A percentile compares a stretch with the other conserved stretches of the same genome.
Evolutionary conservation across 108 stramenopile species (phyloP).

Genomic region (Skeletonema costatum): DNA sequence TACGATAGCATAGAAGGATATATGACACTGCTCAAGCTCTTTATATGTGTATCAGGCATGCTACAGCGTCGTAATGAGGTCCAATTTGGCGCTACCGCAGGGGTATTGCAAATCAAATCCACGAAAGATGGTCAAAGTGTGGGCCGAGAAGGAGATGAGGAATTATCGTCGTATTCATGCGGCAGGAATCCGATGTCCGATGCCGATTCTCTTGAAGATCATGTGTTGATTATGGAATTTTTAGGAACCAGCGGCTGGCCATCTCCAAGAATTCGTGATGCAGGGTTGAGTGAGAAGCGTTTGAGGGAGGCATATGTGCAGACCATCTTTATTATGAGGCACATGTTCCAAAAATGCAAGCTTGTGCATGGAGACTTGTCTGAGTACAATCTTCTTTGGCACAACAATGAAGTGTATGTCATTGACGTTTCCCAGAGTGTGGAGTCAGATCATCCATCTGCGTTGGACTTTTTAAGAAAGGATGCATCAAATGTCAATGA

Average conservation of each 20-base stretch:
- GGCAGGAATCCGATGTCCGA: slow-evolving; percentile 89
- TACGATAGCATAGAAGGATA: too few relatives aligned
- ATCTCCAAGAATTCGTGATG: slow-evolving; percentile 94
- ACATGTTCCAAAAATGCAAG: slow-evolving; percentile 86
- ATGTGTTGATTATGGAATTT: slow-evolving; percentile 99
- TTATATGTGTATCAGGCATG: too few relatives aligned
- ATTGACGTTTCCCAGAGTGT: slow-evolving; percentile 99
- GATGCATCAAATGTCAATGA: slow-evolving; percentile 96
- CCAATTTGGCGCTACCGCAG: too few relatives aligned
- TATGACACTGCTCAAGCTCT: too few relatives aligned
- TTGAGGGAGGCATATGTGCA: slow-evolving; percentile 88
- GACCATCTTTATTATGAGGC: slow-evolving; percentile 85
- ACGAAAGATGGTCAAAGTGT: slow-evolving; percentile 99
- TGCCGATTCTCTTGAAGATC: slow-evolving; percentile 89
- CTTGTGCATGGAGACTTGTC: slow-evolving; percentile 94
- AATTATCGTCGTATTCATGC: slow-evolving; percentile 91
- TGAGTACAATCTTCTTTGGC: slow-evolving; percentile 98
- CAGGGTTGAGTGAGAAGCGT: slow-evolving; percentile 62
- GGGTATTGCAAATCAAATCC: slow-evolving; percentile 98
- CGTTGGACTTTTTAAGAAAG: slow-evolving; percentile 96
- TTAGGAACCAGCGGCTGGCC: slow-evolving; percentile 95
- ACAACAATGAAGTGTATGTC: slow-evolving; percentile 87
- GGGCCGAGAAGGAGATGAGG: slow-evolving; percentile 99
- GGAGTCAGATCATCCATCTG: slow-evolving; percentile 95
- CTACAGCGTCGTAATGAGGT: too few relatives aligned